These are phyloP conservation scores for Cryphonectria radicalis DNA, from an alignment of 2,329 filamentous ascomycete species.

Conservation along the genomic window DNA sequence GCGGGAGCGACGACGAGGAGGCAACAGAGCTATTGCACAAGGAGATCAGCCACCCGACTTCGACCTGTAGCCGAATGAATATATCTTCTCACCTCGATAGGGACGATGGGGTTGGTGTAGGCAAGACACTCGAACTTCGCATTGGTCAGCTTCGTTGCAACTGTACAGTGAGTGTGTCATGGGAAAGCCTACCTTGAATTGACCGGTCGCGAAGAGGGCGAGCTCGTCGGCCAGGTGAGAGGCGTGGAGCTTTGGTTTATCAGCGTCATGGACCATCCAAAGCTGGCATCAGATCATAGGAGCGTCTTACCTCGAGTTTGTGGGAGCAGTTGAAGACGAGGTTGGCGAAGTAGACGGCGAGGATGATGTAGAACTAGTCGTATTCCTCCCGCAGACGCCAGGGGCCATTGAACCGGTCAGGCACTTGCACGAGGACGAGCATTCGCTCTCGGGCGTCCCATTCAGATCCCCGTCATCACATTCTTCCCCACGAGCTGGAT, in stretches of 20 bases:
- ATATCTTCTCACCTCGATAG: slow-evolving; percentile 19
- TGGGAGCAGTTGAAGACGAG: not conserved
- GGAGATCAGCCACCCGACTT: not conserved
- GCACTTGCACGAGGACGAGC: slow-evolving; percentile 46
- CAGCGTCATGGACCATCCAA: not conserved
- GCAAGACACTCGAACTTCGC: slow-evolving; percentile 15
- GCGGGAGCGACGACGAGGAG: slow-evolving; percentile 3
- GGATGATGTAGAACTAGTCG: slow-evolving; percentile 26
- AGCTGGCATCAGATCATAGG: not conserved
- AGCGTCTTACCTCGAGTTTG: slow-evolving; percentile 8
- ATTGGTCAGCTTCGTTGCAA: not conserved
- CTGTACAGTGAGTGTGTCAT: not conserved
- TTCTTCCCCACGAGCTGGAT: slow-evolving; percentile 42
- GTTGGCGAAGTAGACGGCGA: slow-evolving; percentile 22
- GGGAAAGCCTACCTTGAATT: slow-evolving; percentile 1
- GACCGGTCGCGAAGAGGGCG: not conserved
- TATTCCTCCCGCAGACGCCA: slow-evolving; percentile 32
- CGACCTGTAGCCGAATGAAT: not conserved
- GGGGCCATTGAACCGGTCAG: slow-evolving; percentile 37
- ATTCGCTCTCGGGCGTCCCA: slow-evolving; percentile 39
- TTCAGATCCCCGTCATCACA: slow-evolving; percentile 45
- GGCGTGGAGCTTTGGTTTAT: slow-evolving; percentile 1
- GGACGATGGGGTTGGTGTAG: slow-evolving; percentile 5
- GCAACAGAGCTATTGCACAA: not conserved
- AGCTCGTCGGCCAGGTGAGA: slow-evolving; percentile 6